These are phyloP conservation scores for Syzygium grande DNA, from an alignment of 345 rosid species.

Conservation along the genomic window DNA sequence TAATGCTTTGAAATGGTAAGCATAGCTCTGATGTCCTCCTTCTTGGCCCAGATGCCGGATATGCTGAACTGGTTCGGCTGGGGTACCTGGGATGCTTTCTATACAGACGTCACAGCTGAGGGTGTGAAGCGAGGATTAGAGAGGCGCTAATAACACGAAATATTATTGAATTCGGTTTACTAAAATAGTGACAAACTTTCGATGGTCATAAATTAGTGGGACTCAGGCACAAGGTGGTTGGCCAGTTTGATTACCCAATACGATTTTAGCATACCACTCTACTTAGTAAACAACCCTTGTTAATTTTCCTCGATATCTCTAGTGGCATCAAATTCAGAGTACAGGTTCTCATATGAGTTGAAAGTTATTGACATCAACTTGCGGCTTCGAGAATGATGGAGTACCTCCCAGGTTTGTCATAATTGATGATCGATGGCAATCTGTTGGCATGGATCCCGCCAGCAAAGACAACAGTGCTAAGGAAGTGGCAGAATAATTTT, in stretches of 20 bases:
- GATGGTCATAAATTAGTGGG: background rate
- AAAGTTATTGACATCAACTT: background rate
- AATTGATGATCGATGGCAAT: slow-evolving; percentile 70
- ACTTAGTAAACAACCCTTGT: background rate
- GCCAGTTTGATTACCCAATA: background rate
- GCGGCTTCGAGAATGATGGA: slow-evolving; percentile 49
- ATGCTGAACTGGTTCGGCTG: slow-evolving; percentile 73
- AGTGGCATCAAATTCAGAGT: background rate
- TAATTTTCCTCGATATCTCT: background rate
- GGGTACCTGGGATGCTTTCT: slow-evolving; percentile 80
- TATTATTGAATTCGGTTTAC: background rate
- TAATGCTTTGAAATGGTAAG: background rate
- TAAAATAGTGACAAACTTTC: background rate
- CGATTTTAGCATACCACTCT: background rate
- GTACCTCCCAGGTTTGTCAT: slow-evolving; percentile 56
- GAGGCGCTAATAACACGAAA: slow-evolving; percentile 9
- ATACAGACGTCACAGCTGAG: slow-evolving; percentile 47
- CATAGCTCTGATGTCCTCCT: background rate
- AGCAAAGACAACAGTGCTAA: slow-evolving; percentile 52
- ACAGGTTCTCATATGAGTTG: background rate
- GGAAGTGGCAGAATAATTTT: slow-evolving; percentile 14
- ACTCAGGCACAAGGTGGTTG: background rate
- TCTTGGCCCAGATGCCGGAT: slow-evolving; percentile 39
- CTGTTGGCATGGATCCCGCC: too few species aligned
- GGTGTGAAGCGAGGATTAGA: slow-evolving; percentile 50